Base-by-base conservation (phyloP, 805 yeast genomes). In the Cyberlindnera bimundalis region DNA sequence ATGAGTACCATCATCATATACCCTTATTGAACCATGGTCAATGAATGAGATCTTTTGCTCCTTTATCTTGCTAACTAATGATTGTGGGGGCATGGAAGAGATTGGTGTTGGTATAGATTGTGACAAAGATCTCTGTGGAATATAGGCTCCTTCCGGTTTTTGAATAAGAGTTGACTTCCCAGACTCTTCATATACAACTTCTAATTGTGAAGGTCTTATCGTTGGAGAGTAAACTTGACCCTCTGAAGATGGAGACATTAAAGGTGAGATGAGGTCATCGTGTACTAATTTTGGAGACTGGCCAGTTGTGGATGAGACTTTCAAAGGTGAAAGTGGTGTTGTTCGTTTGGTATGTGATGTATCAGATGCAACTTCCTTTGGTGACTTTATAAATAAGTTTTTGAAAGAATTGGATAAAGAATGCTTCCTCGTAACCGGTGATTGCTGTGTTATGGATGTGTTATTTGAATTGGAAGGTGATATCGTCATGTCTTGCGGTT, bases 1-100 rank as follows among this genome's bases (percentile, higher is more conserved):
- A 43, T 57, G 61, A 1, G 47, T 17, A 2, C 56, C 53, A 35
- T 57, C 51, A 8, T 50, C 55, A 37, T 33, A 57, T 1, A 55
- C 16, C 26, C 43, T 46, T 4, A 51, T 24, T 5, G 48, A 19
- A 5, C 55, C 56, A 21, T 47, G 52, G 16, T 46, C 43, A 27
- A 20, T 13, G 21, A 15, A 13, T n/a, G n/a, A n/a, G n/a, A n/a
- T n/a, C n/a, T n/a, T n/a, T n/a, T n/a, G n/a, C n/a, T n/a, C n/a
- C n/a, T n/a, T n/a, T n/a, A n/a, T n/a, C n/a, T n/a, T n/a, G n/a
- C n/a, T n/a, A n/a, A n/a, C n/a, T n/a, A n/a, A n/a, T n/a, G n/a
- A n/a, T n/a, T n/a, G n/a, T n/a, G n/a, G n/a, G n/a, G n/a, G n/a
- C n/a, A n/a, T n/a, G n/a, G n/a, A n/a, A n/a, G n/a, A n/a, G n/a